phyloP scores from a whole-genome alignment of 2,329 filamentous ascomycete species.

The Penicillium sclerotigenum region DNA sequence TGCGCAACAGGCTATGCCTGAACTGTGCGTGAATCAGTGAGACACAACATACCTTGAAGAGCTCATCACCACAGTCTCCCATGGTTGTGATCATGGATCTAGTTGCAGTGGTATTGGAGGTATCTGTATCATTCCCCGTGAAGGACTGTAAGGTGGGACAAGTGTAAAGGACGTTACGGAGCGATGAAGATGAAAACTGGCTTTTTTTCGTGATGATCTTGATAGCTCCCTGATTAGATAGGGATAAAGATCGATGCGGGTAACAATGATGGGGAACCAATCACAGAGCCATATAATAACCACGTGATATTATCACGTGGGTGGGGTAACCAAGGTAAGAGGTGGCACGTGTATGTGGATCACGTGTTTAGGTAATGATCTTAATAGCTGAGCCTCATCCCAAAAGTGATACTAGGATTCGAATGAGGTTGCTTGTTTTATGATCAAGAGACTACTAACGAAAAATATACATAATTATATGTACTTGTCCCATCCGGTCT shows the following conservation, averaged over 20 bases:
- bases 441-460: no score
- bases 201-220: conserved; percentile 3
- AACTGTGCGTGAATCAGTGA: neutral
- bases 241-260: neutral
- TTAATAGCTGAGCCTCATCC: neutral
- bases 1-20: neutral
- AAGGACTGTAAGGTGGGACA: neutral
- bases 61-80: neutral
- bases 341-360: neutral
- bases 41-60: neutral
- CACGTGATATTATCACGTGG: neutral
- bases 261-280: neutral
- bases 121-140: neutral
- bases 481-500: no score
- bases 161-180: neutral
- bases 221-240: conserved; percentile 5
- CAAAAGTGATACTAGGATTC: neutral
- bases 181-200: neutral
- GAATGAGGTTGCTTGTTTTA: neutral
- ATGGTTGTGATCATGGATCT: neutral
- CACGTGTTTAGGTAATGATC: neutral
- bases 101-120: neutral
- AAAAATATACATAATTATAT: neutral
- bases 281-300: neutral
- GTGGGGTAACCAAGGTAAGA: neutral